phyloP scores from a whole-genome alignment of 140 eudicot genomes.

The Senecio squalidus region DNA sequence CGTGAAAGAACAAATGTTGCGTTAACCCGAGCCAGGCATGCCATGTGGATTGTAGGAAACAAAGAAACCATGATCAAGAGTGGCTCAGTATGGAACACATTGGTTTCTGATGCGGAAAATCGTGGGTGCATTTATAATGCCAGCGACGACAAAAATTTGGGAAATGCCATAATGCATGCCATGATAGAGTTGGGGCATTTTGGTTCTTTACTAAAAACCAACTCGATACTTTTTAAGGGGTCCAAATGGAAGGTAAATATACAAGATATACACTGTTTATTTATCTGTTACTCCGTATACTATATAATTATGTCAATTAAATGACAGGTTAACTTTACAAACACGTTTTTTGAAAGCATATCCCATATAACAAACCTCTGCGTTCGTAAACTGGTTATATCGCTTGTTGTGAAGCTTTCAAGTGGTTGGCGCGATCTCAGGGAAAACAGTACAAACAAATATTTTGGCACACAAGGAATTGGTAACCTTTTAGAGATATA shows the following conservation, averaged over 20 bases:
- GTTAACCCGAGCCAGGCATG: conserved; percentile 36
- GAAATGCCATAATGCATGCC: conserved; percentile 10
- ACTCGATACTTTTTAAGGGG: conserved; percentile 19
- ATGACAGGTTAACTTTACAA: conserved; percentile 29
- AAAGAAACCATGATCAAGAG: conserved; percentile 28
- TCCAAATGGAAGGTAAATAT: conserved; percentile 30
- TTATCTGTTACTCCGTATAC: background rate
- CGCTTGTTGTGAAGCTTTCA: conserved; percentile 29
- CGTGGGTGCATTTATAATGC: conserved; percentile 32
- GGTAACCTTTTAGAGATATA: conserved; percentile 25
- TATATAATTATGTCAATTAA: background rate
- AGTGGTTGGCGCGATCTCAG: conserved; percentile 27
- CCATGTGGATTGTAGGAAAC: conserved; percentile 35
- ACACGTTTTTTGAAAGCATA: conserved; percentile 13
- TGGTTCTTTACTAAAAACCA: background rate
- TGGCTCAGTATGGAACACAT: conserved; percentile 30
- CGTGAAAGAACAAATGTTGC: conserved; percentile 37
- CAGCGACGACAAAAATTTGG: conserved; percentile 20
- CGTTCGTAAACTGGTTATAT: conserved; percentile 14
- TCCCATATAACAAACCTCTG: background rate
- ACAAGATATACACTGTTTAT: background rate
- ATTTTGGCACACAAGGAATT: background rate
- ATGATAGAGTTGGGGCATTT: conserved; percentile 17
- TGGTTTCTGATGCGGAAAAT: conserved; percentile 30
- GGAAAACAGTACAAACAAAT: background rate